Evolutionary conservation across 352 stramenopile species (phyloP), one percentile per base, ranked within the genome.

Genomic region (Pythium volutum): DNA sequence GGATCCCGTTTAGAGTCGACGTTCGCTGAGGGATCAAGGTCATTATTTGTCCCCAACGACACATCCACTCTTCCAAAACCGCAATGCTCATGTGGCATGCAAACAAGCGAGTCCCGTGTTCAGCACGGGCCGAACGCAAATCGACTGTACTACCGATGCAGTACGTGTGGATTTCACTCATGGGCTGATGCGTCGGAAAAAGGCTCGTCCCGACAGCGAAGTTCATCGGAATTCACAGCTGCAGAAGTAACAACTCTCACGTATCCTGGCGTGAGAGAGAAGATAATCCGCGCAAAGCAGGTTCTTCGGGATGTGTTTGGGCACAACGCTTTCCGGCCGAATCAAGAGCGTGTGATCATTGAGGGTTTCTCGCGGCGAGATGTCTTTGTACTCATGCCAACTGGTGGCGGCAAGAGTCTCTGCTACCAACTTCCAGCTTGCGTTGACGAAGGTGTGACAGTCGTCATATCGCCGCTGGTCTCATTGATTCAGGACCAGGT

Each of bases 401-500:
- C 97, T 15, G 97, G 98, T 38, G 97, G 97, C 46, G 98, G 98
- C 18, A 99, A 99, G 72, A 98, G 84, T 52, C 73, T 99, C 2
- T 99, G 97, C 68, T 99, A 99, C 69, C 98, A 98, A 61, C 75
- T 98, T 14, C 92, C 92, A 41, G 91, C 86, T 22, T 95, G 86
- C 52, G 67, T 93, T 55, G 74, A 93, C 75, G 79, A 96, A 16
- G 97, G 97, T 18, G 69, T 99, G 8, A 94, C 96, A 0, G 89
- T 99, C 12, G 95, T 99, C 12, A 97, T 99, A 55, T 99, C 96
- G 33, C 98, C 98, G 10, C 88, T 99, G 2, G 81, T 99, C 2
- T 99, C 96, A 20, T 79, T 99, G 11, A 99, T 99, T 60, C 95
- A 99, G 81, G 97, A 99, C 81, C 98, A 99, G 87, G 97, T 99